Conservation (phyloP, 176 grass and related monocot species). For the Bromus sterilis region DNA sequence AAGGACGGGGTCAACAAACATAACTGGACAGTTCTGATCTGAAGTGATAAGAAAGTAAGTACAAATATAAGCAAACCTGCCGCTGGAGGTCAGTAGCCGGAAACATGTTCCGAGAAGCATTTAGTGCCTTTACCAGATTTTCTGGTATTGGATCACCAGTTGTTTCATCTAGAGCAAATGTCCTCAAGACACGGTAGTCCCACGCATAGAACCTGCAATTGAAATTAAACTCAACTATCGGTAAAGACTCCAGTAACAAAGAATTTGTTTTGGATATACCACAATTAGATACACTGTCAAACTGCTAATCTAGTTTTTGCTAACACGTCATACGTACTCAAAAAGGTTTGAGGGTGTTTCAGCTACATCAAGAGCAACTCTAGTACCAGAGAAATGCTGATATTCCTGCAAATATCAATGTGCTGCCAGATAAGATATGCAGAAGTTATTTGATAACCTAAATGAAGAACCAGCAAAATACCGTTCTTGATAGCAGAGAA, state of each 20-base stretch:
- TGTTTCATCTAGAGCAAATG: constrained; percentile 80
- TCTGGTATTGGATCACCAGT: constrained; percentile 81
- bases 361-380: constrained; percentile 92
- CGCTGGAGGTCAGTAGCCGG: constrained; percentile 78
- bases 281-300: not conserved
- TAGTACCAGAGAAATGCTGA: constrained; percentile 97
- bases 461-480: constrained; percentile 19
- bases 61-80: constrained; percentile 45
- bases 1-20: not conserved
- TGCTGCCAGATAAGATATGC: constrained; percentile 3
- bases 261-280: not conserved
- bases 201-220: constrained; percentile 79
- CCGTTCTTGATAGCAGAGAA: constrained; percentile 97
- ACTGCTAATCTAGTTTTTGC: not conserved
- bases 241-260: constrained; percentile 1
- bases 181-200: constrained; percentile 89
- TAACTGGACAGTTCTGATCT: not conserved
- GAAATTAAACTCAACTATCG: not conserved
- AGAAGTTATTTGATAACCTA: not conserved
- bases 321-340: constrained; percentile 48
- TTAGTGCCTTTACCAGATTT: constrained; percentile 72
- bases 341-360: constrained; percentile 96
- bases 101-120: constrained; percentile 79
- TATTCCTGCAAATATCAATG: constrained; percentile 66
- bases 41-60: not conserved